A percentile compares a stretch with the other conserved stretches of the same genome.
These are phyloP conservation scores for Royoungia palumana DNA, from an alignment of 768 basidiomycete species.

Conservation along the genomic window DNA sequence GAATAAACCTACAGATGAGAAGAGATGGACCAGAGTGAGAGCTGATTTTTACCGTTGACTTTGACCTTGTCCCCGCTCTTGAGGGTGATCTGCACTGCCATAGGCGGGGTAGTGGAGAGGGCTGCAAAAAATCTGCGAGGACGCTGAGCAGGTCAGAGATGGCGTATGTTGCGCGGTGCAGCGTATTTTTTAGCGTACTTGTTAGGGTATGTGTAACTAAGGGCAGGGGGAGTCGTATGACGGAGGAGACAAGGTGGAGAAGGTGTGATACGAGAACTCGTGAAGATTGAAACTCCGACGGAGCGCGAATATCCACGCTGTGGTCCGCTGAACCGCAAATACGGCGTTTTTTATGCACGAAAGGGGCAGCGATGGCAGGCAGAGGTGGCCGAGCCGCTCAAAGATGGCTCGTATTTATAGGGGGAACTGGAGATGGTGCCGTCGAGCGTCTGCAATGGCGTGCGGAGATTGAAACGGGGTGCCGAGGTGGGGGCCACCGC, in stretches of 20 bases:
- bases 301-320: slow-evolving; percentile 31
- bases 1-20: slow-evolving; percentile 24
- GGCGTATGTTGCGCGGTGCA: neutral
- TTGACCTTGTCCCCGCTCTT: slow-evolving; percentile 83
- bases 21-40: slow-evolving; percentile 12
- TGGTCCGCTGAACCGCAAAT: slow-evolving; percentile 1
- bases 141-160: slow-evolving; percentile 4
- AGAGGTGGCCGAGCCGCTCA: neutral
- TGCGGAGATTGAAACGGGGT: slow-evolving; percentile 14
- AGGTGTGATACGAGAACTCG: slow-evolving; percentile 31
- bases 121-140: slow-evolving; percentile 28
- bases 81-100: slow-evolving; percentile 48
- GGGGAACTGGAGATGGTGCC: neutral
- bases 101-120: slow-evolving; percentile 17
- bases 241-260: slow-evolving; percentile 35
- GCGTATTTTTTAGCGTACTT: slow-evolving; percentile 26
- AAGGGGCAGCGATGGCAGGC: neutral
- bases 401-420: neutral
- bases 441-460: neutral
- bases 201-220: slow-evolving; percentile 16
- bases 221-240: slow-evolving; percentile 24
- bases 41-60: slow-evolving; percentile 68
- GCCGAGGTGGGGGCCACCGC: slow-evolving; percentile 1
- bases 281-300: slow-evolving; percentile 35
- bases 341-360: neutral